These are phyloP conservation scores for Clavispora phyllophila DNA, from an alignment of 805 yeast genomes.

Conservation along the genomic window DNA sequence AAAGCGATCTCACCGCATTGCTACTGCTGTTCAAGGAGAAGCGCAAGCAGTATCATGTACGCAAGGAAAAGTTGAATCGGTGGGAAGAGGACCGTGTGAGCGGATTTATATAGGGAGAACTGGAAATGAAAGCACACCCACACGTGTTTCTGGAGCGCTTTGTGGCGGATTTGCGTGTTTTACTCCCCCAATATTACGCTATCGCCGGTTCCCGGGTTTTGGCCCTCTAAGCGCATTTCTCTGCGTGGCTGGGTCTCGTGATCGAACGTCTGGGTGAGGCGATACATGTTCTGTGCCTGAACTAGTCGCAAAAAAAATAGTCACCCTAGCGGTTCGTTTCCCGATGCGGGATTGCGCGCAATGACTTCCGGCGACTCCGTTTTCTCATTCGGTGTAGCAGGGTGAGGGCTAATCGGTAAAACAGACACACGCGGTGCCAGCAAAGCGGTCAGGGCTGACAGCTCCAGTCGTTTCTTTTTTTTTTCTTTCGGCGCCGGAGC, in stretches of 20 bases:
- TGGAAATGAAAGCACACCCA: too few relatives aligned
- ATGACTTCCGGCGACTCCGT: not conserved
- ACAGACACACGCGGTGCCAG: too few relatives aligned
- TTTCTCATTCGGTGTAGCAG: not conserved
- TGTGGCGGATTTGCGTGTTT: too few relatives aligned
- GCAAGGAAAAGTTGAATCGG: conserved; percentile 34
- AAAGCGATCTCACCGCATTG: conserved; percentile 14
- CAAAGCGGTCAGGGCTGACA: too few relatives aligned
- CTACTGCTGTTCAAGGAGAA: conserved; percentile 18
- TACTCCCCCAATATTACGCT: too few relatives aligned
- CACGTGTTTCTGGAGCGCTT: too few relatives aligned
- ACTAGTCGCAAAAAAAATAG: not conserved
- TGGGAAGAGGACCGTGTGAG: conserved; percentile 42
- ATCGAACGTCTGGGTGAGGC: not conserved
- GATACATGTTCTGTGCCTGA: not conserved
- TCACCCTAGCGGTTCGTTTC: not conserved
- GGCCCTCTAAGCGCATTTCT: not conserved
- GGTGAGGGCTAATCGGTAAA: not conserved
- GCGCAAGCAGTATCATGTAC: conserved; percentile 28
- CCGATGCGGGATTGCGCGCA: not conserved
- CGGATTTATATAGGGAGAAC: conserved; percentile 25
- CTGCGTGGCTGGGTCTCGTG: not conserved
- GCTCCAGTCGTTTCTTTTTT: too few relatives aligned
- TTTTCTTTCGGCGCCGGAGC: too few relatives aligned
- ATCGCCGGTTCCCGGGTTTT: too few relatives aligned